A percentile compares a stretch with the other conserved stretches of the same genome.
These are phyloP conservation scores for Styphnolobium japonicum DNA, from an alignment of 306 rosid species.

Conservation along the genomic window DNA sequence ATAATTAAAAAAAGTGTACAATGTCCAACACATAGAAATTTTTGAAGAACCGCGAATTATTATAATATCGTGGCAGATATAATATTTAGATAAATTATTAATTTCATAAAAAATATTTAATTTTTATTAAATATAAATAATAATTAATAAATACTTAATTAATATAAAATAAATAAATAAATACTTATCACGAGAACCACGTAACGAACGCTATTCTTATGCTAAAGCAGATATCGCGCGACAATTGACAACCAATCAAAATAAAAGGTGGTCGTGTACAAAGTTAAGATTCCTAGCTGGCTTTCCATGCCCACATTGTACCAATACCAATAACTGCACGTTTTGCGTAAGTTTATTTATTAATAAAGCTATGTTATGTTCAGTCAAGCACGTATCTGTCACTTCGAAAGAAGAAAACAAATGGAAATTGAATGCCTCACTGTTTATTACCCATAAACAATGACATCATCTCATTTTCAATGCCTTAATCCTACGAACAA, in stretches of 20 bases:
- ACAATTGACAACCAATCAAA: background rate
- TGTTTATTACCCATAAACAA: background rate
- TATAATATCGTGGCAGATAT: too few species aligned
- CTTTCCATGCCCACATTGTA: conserved; percentile 37
- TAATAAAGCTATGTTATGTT: background rate
- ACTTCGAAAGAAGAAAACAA: background rate
- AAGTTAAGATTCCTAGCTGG: conserved; percentile 35
- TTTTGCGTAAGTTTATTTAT: conserved; percentile 1
- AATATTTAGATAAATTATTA: too few species aligned
- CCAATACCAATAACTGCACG: conserved; percentile 36
- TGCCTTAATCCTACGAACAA: background rate
- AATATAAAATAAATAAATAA: too few species aligned
- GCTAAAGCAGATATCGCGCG: conserved; percentile 23
- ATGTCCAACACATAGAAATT: background rate
- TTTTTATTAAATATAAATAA: too few species aligned
- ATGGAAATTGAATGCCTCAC: background rate
- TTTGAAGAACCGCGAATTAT: too few species aligned
- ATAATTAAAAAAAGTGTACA: too few species aligned
- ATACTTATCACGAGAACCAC: conserved; percentile 35
- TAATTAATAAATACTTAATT: too few species aligned
- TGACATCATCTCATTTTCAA: background rate
- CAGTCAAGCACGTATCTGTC: conserved; percentile 65
- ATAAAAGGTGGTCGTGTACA: conserved; percentile 1
- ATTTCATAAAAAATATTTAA: too few species aligned
- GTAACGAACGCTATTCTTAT: background rate